A percentile compares a stretch with the other conserved stretches of the same genome.
Conservation (phyloP, 1,139 yeast genomes). For the Torulaspora globosa region DNA sequence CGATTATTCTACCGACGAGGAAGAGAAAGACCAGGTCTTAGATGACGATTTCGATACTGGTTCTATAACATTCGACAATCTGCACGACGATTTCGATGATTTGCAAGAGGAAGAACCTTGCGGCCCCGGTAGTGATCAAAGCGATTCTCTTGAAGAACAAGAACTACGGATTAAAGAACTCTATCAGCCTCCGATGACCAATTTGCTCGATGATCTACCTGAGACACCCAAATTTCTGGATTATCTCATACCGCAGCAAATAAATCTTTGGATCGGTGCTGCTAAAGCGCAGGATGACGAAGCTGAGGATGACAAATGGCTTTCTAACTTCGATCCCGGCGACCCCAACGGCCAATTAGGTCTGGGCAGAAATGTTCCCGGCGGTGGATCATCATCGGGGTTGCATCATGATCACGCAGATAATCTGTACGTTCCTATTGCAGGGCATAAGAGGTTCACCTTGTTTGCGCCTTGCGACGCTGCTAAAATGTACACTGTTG, state of each 20-base stretch:
- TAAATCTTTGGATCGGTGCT: constrained; percentile 68
- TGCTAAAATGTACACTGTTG: constrained; percentile 54
- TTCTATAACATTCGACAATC: constrained; percentile 45
- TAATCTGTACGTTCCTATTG: constrained; percentile 56
- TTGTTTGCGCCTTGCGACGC: constrained; percentile 62
- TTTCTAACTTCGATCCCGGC: constrained; percentile 22
- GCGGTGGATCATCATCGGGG: constrained; percentile 62
- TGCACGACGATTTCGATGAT: constrained; percentile 53
- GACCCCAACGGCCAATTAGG: constrained; percentile 37
- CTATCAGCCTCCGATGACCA: constrained; percentile 60
- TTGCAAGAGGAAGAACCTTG: constrained; percentile 29
- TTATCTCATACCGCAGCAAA: constrained; percentile 58
- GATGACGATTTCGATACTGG: constrained; percentile 37
- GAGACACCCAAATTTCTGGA: constrained; percentile 42
- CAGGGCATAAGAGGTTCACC: constrained; percentile 65
- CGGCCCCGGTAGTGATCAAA: constrained; percentile 10
- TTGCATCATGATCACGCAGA: constrained; percentile 82
- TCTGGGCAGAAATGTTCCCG: constrained; percentile 51
- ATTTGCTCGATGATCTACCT: constrained; percentile 39
- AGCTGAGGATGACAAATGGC: constrained; percentile 16
- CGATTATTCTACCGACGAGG: constrained; percentile 56
- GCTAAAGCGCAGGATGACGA: constrained; percentile 17
- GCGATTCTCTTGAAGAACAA: constrained; percentile 35
- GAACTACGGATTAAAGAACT: constrained; percentile 43
- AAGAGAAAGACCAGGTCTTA: constrained; percentile 40